phyloP scores from a whole-genome alignment of 345 rosid genomes.

The Durio zibethinus region DNA sequence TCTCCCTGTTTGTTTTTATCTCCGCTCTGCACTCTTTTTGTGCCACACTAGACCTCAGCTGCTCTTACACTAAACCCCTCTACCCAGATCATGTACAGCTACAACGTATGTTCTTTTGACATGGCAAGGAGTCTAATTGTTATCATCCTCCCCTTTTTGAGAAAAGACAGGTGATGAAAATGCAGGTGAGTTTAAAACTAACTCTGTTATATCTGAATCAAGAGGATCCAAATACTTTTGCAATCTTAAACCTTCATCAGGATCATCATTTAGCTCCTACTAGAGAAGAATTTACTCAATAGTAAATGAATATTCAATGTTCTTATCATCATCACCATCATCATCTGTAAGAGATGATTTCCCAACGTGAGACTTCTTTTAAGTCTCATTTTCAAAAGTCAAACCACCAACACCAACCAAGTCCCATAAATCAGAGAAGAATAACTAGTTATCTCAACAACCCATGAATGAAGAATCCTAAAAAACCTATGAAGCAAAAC shows the following conservation, averaged over 20 bases:
- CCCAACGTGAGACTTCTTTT: constrained; percentile 26
- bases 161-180: constrained; percentile 38
- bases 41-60: too few relatives aligned
- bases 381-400: background rate
- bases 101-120: constrained; percentile 38
- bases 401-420: background rate
- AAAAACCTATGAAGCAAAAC: background rate
- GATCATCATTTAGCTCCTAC: constrained; percentile 9
- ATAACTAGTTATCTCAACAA: background rate
- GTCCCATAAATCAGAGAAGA: background rate
- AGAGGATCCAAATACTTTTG: constrained; percentile 31
- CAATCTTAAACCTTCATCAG: constrained; percentile 11
- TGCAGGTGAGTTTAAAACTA: constrained; percentile 26
- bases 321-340: constrained; percentile 33
- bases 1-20: too few relatives aligned
- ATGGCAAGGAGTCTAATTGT: constrained; percentile 31
- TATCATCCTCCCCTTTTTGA: constrained; percentile 32
- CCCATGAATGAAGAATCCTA: background rate
- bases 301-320: constrained; percentile 68
- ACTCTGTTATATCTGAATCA: constrained; percentile 22
- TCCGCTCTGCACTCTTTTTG: too few relatives aligned
- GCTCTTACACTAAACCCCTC: too few relatives aligned
- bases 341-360: constrained; percentile 31
- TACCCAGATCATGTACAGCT: constrained; percentile 53
- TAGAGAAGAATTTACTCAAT: constrained; percentile 56